Base-by-base conservation (phyloP, 2,329 filamentous ascomycete species). In the Hymenoscyphus infarciens region DNA sequence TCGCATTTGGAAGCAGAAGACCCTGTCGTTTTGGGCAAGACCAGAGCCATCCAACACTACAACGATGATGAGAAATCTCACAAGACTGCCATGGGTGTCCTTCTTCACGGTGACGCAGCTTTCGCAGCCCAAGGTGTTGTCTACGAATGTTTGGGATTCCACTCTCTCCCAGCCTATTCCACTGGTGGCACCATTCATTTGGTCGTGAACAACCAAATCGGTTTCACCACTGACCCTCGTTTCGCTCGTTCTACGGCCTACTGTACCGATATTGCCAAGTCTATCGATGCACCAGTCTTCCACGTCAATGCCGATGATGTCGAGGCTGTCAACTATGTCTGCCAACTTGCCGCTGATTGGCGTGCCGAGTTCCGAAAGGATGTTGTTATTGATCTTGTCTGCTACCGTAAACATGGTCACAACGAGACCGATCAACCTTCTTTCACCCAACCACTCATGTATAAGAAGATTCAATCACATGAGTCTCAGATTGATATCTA, bases 371-470 rank as follows among this genome's bases (percentile, higher is more conserved):
- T 98, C 85, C 96, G 96, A 83, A 91, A 93, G 75, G 95, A 99
- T 76, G 94, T 98, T 67, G 93, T 99, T 71, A 92, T 99, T 74
- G 95, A 99, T 77, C 87, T 99, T 73, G 92, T 98, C 75, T 99
- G 95, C 85, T 99, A 99, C 84, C 90, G 95, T 75, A 99, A 98
- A 82, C 88, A 97, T 77, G 95, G 95, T 66, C 95, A 99, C 87
- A 99, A 99, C 81, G 95, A 99, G 82, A 99, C 95, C 11, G 95
- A 99, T 76, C 95, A 99, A 82, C 95, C 95, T 56, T 97, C 94
- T 49, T 99, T 99, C 83, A 99, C 95, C n/a, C 95, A 99, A 77
- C 95, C 95, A 49, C 81, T 97, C 71, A 99, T 99, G 95, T 99
- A 99, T 86, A 97, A 98, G 87, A 91, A 90, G 74, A 98, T 99